Evolutionary conservation across 495 filamentous ascomycete species (phyloP).

Genomic region (Elasticomyces elasticus): DNA sequence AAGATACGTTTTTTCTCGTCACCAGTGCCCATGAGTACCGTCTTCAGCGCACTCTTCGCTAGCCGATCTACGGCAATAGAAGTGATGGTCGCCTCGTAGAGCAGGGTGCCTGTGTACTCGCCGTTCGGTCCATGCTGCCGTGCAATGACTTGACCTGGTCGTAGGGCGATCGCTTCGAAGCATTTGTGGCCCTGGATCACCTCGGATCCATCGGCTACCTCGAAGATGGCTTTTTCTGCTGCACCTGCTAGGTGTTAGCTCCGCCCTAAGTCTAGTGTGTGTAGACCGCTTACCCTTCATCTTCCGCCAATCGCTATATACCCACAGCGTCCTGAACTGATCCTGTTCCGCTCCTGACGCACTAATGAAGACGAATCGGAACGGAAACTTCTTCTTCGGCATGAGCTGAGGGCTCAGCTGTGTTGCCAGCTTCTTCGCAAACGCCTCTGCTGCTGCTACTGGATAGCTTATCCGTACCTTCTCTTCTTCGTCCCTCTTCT

Average conservation of each 20-base stretch:
- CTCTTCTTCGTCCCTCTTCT: slow-evolving; percentile 13
- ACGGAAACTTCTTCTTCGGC: slow-evolving; percentile 22
- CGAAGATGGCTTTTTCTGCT: slow-evolving; percentile 21
- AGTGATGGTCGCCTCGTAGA: slow-evolving; percentile 14
- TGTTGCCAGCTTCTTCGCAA: slow-evolving; percentile 16
- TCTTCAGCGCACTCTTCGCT: slow-evolving; percentile 13
- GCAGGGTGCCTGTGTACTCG: slow-evolving; percentile 12
- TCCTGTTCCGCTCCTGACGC: slow-evolving; percentile 20
- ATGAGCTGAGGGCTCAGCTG: slow-evolving; percentile 12
- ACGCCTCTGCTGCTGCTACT: slow-evolving; percentile 16
- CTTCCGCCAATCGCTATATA: slow-evolving; percentile 18
- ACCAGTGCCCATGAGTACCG: slow-evolving; percentile 12
- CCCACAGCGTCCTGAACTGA: slow-evolving; percentile 17
- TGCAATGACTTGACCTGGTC: slow-evolving; percentile 10
- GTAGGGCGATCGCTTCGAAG: slow-evolving; percentile 19
- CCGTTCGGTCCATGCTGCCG: neutral
- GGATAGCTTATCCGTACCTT: slow-evolving; percentile 16
- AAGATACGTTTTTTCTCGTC: slow-evolving; percentile 16
- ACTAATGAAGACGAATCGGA: slow-evolving; percentile 17
- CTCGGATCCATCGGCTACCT: slow-evolving; percentile 16
- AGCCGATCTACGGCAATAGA: slow-evolving; percentile 14
- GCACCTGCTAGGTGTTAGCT: slow-evolving; percentile 1
- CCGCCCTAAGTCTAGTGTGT: neutral
- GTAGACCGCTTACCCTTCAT: slow-evolving; percentile 10
- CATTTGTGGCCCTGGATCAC: slow-evolving; percentile 16